A percentile compares a stretch with the other conserved stretches of the same genome.
phyloP scores from a whole-genome alignment of 2,329 filamentous ascomycete genomes.

The Pseudogymnoascus sp. region DNA sequence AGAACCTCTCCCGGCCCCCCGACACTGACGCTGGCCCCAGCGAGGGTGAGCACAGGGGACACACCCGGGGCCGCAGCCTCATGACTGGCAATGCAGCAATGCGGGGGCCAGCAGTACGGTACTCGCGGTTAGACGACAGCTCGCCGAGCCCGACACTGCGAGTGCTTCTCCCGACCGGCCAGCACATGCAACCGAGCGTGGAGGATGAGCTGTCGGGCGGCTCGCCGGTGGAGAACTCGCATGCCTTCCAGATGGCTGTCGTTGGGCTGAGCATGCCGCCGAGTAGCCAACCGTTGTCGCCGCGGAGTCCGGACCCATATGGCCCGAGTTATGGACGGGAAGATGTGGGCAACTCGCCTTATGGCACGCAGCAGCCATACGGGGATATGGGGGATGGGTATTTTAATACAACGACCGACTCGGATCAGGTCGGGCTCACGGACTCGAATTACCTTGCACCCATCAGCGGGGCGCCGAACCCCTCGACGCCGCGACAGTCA shows the following conservation, averaged over 20 bases:
- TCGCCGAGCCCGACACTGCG: conserved; percentile 24
- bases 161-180: conserved; percentile 12
- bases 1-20: conserved; percentile 44
- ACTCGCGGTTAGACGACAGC: conserved; percentile 26
- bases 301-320: conserved; percentile 26
- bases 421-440: conserved; percentile 54
- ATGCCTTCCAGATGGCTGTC: conserved; percentile 25
- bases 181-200: conserved; percentile 13
- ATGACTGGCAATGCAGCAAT: conserved; percentile 23
- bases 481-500: conserved; percentile 33
- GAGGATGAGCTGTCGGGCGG: conserved; percentile 19
- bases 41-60: conserved; percentile 13
- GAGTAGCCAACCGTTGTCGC: conserved; percentile 22
- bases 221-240: conserved; percentile 26
- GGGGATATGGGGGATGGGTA: conserved; percentile 25
- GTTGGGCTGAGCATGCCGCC: not conserved
- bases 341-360: conserved; percentile 22
- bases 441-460: conserved; percentile 48
- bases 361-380: conserved; percentile 19
- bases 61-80: conserved; percentile 27
- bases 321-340: conserved; percentile 24
- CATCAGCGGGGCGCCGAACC: conserved; percentile 39
- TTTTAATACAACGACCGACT: conserved; percentile 36
- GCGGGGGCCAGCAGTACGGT: conserved; percentile 24
- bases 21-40: conserved; percentile 22